Evolutionary conservation across 192 early-diverging fungal species (phyloP).

Genomic region (Pecoramyces ruminantium): DNA sequence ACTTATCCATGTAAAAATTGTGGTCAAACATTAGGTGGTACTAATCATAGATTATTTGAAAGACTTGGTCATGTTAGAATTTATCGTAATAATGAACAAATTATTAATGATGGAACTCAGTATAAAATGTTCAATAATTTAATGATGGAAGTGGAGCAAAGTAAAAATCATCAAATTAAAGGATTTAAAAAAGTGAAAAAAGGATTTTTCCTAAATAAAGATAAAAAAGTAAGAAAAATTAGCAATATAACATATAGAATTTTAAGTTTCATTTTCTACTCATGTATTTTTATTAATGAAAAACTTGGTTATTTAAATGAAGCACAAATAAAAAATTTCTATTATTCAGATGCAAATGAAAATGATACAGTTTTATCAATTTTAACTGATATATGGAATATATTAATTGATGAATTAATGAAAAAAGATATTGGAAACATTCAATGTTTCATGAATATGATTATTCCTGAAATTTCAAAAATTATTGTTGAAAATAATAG

Average conservation of each 20-base stretch:
- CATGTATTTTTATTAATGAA: background rate
- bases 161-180: background rate
- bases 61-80: background rate
- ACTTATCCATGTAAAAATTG: background rate
- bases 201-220: background rate
- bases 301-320: background rate
- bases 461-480: background rate
- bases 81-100: background rate
- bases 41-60: background rate
- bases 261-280: background rate
- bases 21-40: background rate
- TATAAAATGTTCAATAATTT: background rate
- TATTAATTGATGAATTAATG: background rate
- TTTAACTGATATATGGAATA: background rate
- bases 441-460: background rate
- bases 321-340: background rate
- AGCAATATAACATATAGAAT: background rate
- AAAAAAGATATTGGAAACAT: background rate
- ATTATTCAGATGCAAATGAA: background rate
- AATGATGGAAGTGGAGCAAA: background rate
- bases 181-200: background rate
- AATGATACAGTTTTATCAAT: background rate
- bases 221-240: background rate
- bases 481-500: background rate
- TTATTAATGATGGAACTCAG: background rate